phyloP scores from a whole-genome alignment of 805 yeast genomes.

The Kazachstania martiniae region DNA sequence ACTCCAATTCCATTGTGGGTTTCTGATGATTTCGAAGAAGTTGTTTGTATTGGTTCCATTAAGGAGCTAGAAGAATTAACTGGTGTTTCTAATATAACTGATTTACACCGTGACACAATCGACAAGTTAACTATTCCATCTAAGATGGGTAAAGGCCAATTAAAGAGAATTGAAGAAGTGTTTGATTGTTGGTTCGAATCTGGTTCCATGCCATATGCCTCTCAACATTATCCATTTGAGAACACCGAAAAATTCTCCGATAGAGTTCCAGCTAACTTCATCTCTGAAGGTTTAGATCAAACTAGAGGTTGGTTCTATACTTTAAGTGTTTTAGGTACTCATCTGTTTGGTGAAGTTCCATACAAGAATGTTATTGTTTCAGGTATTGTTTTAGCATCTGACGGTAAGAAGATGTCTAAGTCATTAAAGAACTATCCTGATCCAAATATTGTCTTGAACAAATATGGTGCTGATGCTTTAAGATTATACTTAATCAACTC shows the following conservation, averaged over 20 bases:
- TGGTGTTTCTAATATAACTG: constrained; percentile 73
- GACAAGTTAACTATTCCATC: constrained; percentile 93
- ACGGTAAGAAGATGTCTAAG: constrained; percentile 99
- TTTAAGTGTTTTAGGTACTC: constrained; percentile 89
- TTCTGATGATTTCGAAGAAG: constrained; percentile 83
- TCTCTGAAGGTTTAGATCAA: constrained; percentile 97
- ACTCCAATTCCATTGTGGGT: constrained; percentile 98
- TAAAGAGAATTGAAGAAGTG: constrained; percentile 91
- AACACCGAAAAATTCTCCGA: constrained; percentile 54
- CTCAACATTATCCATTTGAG: constrained; percentile 95
- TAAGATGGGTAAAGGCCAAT: constrained; percentile 71
- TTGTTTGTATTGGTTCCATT: constrained; percentile 88
- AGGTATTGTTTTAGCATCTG: constrained; percentile 94
- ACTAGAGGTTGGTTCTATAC: constrained; percentile 99
- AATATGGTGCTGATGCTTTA: constrained; percentile 96
- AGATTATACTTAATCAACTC: constrained; percentile 94
- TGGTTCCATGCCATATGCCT: constrained; percentile 98
- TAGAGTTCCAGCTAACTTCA: constrained; percentile 93
- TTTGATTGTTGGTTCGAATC: constrained; percentile 99
- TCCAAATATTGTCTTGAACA: constrained; percentile 69
- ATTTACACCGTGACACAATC: constrained; percentile 86
- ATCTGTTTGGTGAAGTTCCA: constrained; percentile 84
- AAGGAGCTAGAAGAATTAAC: constrained; percentile 76
- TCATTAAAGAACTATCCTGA: constrained; percentile 97
- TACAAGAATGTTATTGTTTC: constrained; percentile 90